Percentiles rank a stretch among this genome's conserved stretches.
Conservation (phyloP, 2,329 filamentous ascomycete genomes). For the Aphanocladium album region DNA sequence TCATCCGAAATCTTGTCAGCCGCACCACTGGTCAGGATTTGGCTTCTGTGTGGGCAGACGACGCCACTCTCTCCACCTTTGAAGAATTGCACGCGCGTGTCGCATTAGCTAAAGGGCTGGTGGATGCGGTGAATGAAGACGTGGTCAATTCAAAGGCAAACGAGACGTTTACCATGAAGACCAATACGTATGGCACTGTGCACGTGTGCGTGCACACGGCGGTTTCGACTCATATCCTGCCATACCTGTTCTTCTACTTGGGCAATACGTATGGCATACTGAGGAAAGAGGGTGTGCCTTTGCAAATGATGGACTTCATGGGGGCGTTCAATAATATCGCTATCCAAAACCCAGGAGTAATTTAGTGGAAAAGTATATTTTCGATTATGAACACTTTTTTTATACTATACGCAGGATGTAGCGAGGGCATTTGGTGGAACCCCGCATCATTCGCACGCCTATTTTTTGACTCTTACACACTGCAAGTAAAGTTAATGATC, state of each 20-base stretch:
- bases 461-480: background rate
- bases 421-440: background rate
- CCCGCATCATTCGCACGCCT: background rate
- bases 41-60: background rate
- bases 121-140: background rate
- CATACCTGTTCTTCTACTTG: constrained; percentile 8
- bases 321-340: background rate
- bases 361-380: background rate
- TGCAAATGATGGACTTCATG: constrained; percentile 1
- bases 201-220: background rate
- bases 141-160: background rate
- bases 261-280: background rate
- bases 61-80: background rate
- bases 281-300: constrained; percentile 4
- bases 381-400: background rate
- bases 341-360: background rate
- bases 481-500: background rate
- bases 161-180: constrained; percentile 2
- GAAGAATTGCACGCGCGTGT: background rate
- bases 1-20: constrained; percentile 16
- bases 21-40: constrained; percentile 9
- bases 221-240: constrained; percentile 4
- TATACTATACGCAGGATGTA: background rate
- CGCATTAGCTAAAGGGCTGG: background rate
- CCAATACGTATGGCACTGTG: constrained; percentile 1